phyloP scores from a whole-genome alignment of 2,329 filamentous ascomycete genomes.

The Talaromyces pinophilus region DNA sequence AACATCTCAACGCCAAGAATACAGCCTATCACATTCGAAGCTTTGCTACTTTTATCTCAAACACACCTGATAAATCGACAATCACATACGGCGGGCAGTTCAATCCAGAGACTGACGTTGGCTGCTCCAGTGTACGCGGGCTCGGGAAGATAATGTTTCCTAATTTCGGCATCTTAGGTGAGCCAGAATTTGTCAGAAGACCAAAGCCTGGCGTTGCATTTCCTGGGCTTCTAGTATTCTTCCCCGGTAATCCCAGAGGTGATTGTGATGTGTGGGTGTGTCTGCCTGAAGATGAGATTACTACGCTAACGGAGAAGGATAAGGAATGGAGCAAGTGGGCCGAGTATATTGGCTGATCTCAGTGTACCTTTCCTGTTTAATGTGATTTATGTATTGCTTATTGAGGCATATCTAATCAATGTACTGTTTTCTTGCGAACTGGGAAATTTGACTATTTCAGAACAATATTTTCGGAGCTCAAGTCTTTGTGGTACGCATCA shows the following conservation, averaged over 20 bases:
- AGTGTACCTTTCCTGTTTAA: conserved; percentile 18
- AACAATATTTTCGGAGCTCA: neutral
- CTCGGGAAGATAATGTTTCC: conserved; percentile 14
- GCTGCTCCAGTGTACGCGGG: conserved; percentile 13
- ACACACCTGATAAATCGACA: conserved; percentile 14
- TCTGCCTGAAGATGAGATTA: conserved; percentile 24
- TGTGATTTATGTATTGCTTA: neutral
- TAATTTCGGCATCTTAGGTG: conserved; percentile 25
- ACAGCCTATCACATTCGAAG: conserved; percentile 18
- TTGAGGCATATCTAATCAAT: neutral
- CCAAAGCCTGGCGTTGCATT: conserved; percentile 21
- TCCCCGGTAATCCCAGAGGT: conserved; percentile 22
- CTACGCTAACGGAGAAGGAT: conserved; percentile 21
- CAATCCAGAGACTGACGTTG: conserved; percentile 19
- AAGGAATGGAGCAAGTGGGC: conserved; percentile 23
- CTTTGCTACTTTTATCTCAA: conserved; percentile 16
- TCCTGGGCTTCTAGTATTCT: conserved; percentile 25
- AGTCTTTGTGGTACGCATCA: neutral
- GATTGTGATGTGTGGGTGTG: conserved; percentile 28
- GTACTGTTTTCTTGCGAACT: neutral
- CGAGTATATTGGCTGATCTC: conserved; percentile 26
- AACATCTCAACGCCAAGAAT: conserved; percentile 10
- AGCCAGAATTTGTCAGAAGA: conserved; percentile 25
- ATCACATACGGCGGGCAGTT: conserved; percentile 18
- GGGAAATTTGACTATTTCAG: neutral